Evolutionary conservation across 202 grass and related monocot genomes (phyloP).

Genomic region (Eragrostis tef): DNA sequence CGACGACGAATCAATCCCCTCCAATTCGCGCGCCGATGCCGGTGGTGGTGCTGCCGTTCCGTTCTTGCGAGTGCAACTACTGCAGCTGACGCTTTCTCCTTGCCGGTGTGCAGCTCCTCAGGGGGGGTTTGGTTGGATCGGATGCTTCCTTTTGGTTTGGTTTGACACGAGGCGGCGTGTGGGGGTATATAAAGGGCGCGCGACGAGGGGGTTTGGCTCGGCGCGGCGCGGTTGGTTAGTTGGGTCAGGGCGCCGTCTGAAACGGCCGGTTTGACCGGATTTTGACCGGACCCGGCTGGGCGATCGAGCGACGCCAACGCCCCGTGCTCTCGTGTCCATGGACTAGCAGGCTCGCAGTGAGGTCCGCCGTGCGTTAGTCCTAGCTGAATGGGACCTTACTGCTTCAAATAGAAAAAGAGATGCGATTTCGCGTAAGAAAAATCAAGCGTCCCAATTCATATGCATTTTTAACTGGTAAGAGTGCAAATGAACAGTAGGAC

Average conservation of each 20-base stretch:
- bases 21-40: no score
- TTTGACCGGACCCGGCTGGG: neutral
- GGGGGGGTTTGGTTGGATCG: neutral
- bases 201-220: neutral
- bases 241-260: neutral
- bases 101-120: neutral
- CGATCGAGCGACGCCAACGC: constrained; percentile 3
- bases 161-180: constrained; percentile 7
- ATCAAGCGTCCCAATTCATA: neutral
- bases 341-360: neutral
- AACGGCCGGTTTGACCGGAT: constrained; percentile 41
- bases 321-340: neutral
- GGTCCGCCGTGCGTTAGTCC: neutral
- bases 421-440: neutral
- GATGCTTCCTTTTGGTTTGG: constrained; percentile 18
- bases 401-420: no score
- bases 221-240: neutral
- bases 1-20: no score
- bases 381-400: neutral
- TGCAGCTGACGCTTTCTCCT: neutral
- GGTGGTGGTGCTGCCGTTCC: neutral
- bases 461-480: no score
- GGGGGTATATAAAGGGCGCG: neutral
- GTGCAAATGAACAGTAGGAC: no score
- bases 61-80: neutral